Evolutionary conservation across 2,329 filamentous ascomycete genomes (phyloP), one percentile per base, ranked within the genome.

Genomic region (Alternaria solani): DNA sequence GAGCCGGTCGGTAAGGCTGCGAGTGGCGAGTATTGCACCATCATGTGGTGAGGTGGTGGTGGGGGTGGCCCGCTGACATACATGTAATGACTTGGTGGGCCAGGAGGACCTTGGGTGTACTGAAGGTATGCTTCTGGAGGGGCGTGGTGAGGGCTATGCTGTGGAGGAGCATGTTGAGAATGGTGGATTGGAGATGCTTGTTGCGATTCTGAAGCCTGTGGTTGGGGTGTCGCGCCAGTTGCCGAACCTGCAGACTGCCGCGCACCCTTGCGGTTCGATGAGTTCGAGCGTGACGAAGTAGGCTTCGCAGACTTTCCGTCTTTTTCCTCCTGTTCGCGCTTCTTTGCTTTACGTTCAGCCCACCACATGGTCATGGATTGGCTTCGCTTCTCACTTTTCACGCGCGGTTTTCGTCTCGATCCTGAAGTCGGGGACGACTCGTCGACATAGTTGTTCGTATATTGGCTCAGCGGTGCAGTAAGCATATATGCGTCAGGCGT

Each of bases 361-460:
- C 80, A 82, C 80, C 80, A 82, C n/a, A 78, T 75, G 1, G 79
- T 81, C 80, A 82, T 81, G 11, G 76, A 79, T 47, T 79, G 74
- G 51, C 77, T 80, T 14, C 80, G 74, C 65, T 81, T 82, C 61
- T 81, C 80, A 36, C 78, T 80, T 63, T 81, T 81, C 18, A 80
- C 78, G 26, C 75, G 73, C 28, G 74, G 75, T 59, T 78, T 78
- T 26, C 72, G 68, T 59, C 72, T 69, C n/a, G 74, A 72, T 1
- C 67, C 67, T 26, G 71, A 69, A 7, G 61, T 59, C 4, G 74
- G 69, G 8, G 69, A 63, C 8, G 69, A 62, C 25, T 76, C 71
- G 30, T 77, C 74, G 4, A 61, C 51, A 30, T 75, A 71, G 8
- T 65, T 66, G 25, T 69, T 70, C 38, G 68, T 67, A 42, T 78